Percentiles rank a stretch among this genome's conserved stretches.
Conservation (phyloP, 116 monocot species). For the Zostera marina region DNA sequence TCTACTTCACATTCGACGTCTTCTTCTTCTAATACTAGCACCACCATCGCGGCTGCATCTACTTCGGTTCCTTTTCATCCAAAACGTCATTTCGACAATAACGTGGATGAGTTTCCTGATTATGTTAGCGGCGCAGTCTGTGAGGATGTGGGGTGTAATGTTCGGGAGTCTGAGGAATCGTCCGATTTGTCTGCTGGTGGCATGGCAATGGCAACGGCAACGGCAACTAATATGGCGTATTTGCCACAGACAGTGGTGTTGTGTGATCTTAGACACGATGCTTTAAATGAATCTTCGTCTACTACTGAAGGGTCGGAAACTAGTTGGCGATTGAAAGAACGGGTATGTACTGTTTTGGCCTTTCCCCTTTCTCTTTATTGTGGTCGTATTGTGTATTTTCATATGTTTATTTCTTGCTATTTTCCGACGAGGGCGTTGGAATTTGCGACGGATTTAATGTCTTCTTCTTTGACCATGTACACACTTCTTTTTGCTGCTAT, state of each 20-base stretch:
- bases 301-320: constrained; percentile 51
- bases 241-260: constrained; percentile 81
- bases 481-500: too few relatives aligned
- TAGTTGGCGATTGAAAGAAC: constrained; percentile 90
- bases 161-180: constrained; percentile 15
- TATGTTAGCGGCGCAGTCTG: not conserved
- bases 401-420: not conserved
- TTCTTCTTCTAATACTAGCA: not conserved
- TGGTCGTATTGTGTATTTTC: not conserved
- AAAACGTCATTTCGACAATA: not conserved
- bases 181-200: not conserved
- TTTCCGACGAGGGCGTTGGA: not conserved
- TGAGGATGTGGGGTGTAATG: constrained; percentile 8
- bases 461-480: too few relatives aligned
- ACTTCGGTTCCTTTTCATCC: constrained; percentile 1
- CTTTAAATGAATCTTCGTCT: constrained; percentile 52
- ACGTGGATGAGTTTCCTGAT: constrained; percentile 5
- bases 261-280: constrained; percentile 77
- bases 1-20: constrained; percentile 15
- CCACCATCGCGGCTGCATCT: not conserved
- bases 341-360: constrained; percentile 25
- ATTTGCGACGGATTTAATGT: too few relatives aligned
- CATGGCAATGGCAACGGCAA: constrained; percentile 7
- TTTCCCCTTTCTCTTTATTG: not conserved
- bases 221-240: constrained; percentile 41